These are phyloP conservation scores for Jatropha podagrica DNA, from an alignment of 441 rosid genomes.

Conservation along the genomic window DNA sequence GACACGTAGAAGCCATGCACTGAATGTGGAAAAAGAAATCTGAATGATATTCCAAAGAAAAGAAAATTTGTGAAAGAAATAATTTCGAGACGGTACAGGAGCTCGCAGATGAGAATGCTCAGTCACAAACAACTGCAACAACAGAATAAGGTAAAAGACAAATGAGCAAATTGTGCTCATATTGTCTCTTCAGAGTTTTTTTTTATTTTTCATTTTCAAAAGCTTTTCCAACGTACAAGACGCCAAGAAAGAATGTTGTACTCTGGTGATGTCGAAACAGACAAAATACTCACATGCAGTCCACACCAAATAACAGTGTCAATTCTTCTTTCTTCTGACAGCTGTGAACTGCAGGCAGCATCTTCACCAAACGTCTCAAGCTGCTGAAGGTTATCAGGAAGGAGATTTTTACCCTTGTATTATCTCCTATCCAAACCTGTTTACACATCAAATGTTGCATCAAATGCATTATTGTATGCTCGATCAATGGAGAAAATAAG, in stretches of 20 bases:
- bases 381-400: conserved; percentile 16
- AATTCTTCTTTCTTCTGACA: conserved; percentile 25
- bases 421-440: conserved; percentile 38
- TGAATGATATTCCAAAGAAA: conserved; percentile 4
- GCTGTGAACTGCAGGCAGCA: conserved; percentile 20
- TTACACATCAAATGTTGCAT: background rate
- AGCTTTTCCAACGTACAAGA: conserved; percentile 19
- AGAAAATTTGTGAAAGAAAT: conserved; percentile 1
- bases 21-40: background rate
- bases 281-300: conserved; percentile 28
- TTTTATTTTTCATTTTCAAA: conserved; percentile 5
- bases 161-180: conserved; percentile 29
- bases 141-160: conserved; percentile 12
- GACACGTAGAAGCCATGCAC: conserved; percentile 7
- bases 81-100: conserved; percentile 14
- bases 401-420: conserved; percentile 1
- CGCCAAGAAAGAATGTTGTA: conserved; percentile 23
- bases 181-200: conserved; percentile 15
- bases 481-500: background rate
- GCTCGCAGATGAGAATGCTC: conserved; percentile 14
- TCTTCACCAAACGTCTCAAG: conserved; percentile 19
- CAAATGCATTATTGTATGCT: background rate
- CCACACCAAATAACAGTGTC: conserved; percentile 17
- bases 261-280: conserved; percentile 20
- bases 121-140: conserved; percentile 20